A percentile compares a stretch with the other conserved stretches of the same genome.
These are phyloP conservation scores for Huiozyma naganishii DNA, from an alignment of 805 yeast genomes.

Conservation along the genomic window DNA sequence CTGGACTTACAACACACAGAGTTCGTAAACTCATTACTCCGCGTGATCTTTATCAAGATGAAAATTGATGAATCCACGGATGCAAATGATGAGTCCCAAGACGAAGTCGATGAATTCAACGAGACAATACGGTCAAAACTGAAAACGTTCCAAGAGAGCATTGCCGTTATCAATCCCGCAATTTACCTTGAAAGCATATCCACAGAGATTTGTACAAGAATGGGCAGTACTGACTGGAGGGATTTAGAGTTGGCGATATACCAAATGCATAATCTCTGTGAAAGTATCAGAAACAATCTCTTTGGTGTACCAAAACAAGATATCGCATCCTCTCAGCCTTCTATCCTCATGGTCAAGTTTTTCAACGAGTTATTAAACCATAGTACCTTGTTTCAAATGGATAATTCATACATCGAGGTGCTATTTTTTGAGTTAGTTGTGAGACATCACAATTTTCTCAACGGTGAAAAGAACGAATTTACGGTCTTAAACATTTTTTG, in stretches of 20 bases:
- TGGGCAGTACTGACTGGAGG: constrained; percentile 51
- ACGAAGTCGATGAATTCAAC: constrained; percentile 62
- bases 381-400: constrained; percentile 34
- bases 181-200: constrained; percentile 52
- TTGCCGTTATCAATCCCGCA: constrained; percentile 49
- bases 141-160: constrained; percentile 74
- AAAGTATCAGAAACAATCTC: constrained; percentile 66
- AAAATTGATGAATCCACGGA: constrained; percentile 69
- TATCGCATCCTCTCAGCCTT: constrained; percentile 56
- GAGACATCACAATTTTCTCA: constrained; percentile 55
- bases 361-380: constrained; percentile 20
- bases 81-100: constrained; percentile 50
- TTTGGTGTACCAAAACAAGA: constrained; percentile 59
- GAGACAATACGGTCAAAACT: constrained; percentile 64
- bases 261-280: constrained; percentile 71
- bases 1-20: constrained; percentile 33
- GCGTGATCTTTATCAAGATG: constrained; percentile 66
- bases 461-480: constrained; percentile 34
- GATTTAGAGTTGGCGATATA: constrained; percentile 76
- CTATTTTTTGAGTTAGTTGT: constrained; percentile 77
- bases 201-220: constrained; percentile 39
- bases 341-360: constrained; percentile 31
- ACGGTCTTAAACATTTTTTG: constrained; percentile 69
- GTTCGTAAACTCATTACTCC: constrained; percentile 51
- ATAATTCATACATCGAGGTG: constrained; percentile 75